Evolutionary conservation across 192 early-diverging fungal species (phyloP).

Genomic region (Ramicandelaber brevisporus): DNA sequence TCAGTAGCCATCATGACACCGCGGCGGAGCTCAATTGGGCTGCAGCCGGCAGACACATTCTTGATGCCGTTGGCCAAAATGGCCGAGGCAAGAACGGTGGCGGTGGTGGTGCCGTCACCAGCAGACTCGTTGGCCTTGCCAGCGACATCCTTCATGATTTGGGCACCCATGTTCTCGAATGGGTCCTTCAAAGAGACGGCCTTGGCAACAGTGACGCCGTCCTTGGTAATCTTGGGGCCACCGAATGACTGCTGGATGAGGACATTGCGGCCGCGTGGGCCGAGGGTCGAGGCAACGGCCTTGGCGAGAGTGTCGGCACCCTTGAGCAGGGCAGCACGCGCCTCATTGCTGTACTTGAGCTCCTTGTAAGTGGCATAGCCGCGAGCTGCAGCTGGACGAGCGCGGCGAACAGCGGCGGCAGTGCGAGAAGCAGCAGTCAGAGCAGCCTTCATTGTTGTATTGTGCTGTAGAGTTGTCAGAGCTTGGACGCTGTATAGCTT

Average conservation of each 20-base stretch:
- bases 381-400: constrained; percentile 6
- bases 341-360: constrained; percentile 88
- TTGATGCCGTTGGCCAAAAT: constrained; percentile 99
- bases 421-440: constrained; percentile 5
- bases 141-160: constrained; percentile 95
- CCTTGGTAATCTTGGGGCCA: constrained; percentile 99
- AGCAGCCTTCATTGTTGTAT: too few species aligned
- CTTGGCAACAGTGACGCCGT: constrained; percentile 99
- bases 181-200: constrained; percentile 89
- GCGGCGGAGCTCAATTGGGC: constrained; percentile 93
- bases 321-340: constrained; percentile 66
- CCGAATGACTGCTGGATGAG: constrained; percentile 96
- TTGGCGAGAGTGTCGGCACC: constrained; percentile 95
- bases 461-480: too few species aligned
- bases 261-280: constrained; percentile 97
- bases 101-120: constrained; percentile 98
- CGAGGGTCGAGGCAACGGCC: constrained; percentile 97
- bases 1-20: constrained; percentile 89
- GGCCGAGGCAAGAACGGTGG: constrained; percentile 90
- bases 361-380: constrained; percentile 85
- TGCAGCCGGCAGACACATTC: constrained; percentile 97
- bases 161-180: constrained; percentile 98
- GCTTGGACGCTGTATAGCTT: too few species aligned
- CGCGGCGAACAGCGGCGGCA: constrained; percentile 2
- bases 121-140: constrained; percentile 99